Evolutionary conservation across 2,329 filamentous ascomycete genomes (phyloP), one percentile per base, ranked within the genome.

Genomic region (Sarocladium brachiariae): DNA sequence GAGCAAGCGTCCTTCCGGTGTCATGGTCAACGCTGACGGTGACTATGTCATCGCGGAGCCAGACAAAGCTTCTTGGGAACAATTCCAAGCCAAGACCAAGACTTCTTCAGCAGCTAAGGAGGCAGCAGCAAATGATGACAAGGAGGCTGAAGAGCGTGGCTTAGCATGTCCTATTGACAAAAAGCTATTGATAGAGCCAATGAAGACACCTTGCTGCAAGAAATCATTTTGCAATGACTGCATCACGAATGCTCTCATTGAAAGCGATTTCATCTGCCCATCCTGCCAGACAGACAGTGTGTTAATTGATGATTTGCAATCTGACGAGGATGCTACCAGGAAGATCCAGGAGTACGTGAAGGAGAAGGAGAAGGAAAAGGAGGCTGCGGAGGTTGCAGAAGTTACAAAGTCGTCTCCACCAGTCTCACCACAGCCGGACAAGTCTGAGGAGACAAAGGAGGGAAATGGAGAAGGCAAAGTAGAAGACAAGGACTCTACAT

Each of bases 201-300:
- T 95, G 79, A 95, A 96, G 81, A 97, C 93, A 65, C 92, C 93
- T 59, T 99, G 93, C 81, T 99, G 93, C 78, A 82, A 87, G 74
- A 95, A 87, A 80, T 96, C 91, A 66, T 99, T 95, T 78, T 99
- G 93, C 80, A 93, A 93, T 81, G 90, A 96, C 69, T 99, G 93
- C 86, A 96, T 99, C 73, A 95, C 93, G 68, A 96, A 96, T 81
- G 89, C 91, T 71, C 84, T 99, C 71, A 92, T 96, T 72, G 91
- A 97, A 76, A 93, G 87, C 80, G 93, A 99, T 78, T 90, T 99
- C 72, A 78, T 91, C 70, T 99, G 93, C 70, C 93, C 93, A 57
- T 85, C 84, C 59, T 99, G 93, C 76, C 83, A 88, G 70, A 87
- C 86, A 56, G 90, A 96, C 66, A 89, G 89, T 63, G 89, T 96